Evolutionary conservation across 441 rosid species (phyloP), one percentile per base, ranked within the genome.

Genomic region (Cnidoscolus chayamansa): DNA sequence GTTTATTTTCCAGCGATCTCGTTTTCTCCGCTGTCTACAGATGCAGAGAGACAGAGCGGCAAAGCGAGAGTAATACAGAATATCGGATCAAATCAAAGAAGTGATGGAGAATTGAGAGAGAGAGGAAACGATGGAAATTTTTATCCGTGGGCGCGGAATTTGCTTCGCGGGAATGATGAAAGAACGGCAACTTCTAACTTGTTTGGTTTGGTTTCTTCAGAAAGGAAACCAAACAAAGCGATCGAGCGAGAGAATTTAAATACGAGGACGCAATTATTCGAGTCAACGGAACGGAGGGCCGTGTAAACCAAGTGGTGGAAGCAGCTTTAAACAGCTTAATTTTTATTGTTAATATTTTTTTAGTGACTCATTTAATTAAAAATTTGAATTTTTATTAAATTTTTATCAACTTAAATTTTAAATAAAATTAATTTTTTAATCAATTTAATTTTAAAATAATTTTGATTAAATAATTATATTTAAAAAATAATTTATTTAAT

Each of bases 61-160:
- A 9, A 54, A 47, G 63, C 37, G 48, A 17, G 55, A 47, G n/a
- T 37, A 8, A 9, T 31, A 57, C 13, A 17, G 55, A 58, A 35
- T 1, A 47, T 45, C 30, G 51, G 45, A 69, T 57, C 55, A 58
- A 48, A 30, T 19, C 20, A 48, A 63, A 71, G 40, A 10, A 60
- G 0, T 51, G 25, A 10, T 19, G 51, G 19, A 43, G 19, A 53
- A 32, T 48, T 53, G 61, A 30, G n/a, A 8, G 25, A 61, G 71
- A 78, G 25, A 61, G 75, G 76, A 65, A 72, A 67, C 43, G 55
- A 70, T 65, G 51, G 67, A 69, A 67, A 55, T 50, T 57, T 1
- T 19, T 30, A 17, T 62, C 10, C 16, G 15, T 16, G 49, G 48
- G 20, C 65, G 48, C 31, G 10, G 48, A 8, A 67, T 13, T 43